Conservation (phyloP, 371 early-diverging fungal genomes). For the Gilbertella persicaria region DNA sequence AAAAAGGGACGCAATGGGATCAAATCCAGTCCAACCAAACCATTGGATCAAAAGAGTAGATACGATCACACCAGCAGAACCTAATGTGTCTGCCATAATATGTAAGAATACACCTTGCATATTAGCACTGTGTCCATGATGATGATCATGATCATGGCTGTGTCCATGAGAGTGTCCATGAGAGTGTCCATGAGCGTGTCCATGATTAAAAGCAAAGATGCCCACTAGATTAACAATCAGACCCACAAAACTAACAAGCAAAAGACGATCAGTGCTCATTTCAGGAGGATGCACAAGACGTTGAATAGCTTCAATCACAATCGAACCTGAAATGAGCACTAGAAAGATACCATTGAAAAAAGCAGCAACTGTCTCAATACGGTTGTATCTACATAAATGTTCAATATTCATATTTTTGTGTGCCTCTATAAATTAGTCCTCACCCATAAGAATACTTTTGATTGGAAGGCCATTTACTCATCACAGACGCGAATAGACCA, state of each 20-base stretch:
- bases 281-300: conserved; percentile 86
- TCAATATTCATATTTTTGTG: not conserved
- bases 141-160: conserved; percentile 28
- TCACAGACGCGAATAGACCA: conserved; percentile 85
- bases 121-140: conserved; percentile 58
- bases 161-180: conserved; percentile 66
- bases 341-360: conserved; percentile 91
- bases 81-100: conserved; percentile 95
- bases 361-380: conserved; percentile 92
- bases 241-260: conserved; percentile 89
- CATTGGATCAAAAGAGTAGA: conserved; percentile 85
- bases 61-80: conserved; percentile 93
- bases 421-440: not conserved
- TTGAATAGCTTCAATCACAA: conserved; percentile 88
- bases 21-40: conserved; percentile 95
- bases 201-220: conserved; percentile 90
- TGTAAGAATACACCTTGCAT: conserved; percentile 95
- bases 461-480: conserved; percentile 89
- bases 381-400: conserved; percentile 65
- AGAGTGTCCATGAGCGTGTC: conserved; percentile 73
- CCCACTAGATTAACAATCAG: conserved; percentile 92
- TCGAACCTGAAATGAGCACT: conserved; percentile 83
- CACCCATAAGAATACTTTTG: conserved; percentile 80
- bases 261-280: conserved; percentile 81
- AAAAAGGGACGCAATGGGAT: conserved; percentile 91